Percentiles rank a stretch among this genome's conserved stretches.
These are phyloP conservation scores for Beta lomatogona DNA, from an alignment of 179 eudicot species.

Conservation along the genomic window DNA sequence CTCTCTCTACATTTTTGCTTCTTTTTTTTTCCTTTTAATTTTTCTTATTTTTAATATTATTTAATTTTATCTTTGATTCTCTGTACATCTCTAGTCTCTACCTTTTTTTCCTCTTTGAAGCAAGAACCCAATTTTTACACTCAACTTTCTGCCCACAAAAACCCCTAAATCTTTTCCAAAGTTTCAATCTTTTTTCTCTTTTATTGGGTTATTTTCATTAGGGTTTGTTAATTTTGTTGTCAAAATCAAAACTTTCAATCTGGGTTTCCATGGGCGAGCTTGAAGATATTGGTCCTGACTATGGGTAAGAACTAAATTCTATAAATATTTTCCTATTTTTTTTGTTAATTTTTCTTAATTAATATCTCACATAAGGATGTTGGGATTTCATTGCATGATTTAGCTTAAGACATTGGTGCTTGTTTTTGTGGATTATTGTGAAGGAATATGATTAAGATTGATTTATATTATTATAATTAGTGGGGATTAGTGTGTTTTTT, in stretches of 20 bases:
- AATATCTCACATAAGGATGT: no score
- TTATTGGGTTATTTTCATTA: neutral
- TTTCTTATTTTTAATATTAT: neutral
- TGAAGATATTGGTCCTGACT: slow-evolving; percentile 62
- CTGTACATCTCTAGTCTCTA: neutral
- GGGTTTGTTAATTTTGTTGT: slow-evolving; percentile 3
- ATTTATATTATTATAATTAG: neutral
- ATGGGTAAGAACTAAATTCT: slow-evolving; percentile 40
- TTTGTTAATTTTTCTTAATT: neutral
- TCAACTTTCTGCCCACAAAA: neutral
- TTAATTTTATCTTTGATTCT: slow-evolving; percentile 2
- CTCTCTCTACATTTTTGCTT: neutral
- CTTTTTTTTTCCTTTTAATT: neutral
- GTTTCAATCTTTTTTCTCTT: neutral
- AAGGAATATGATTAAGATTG: neutral
- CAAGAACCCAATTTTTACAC: slow-evolving; percentile 23
- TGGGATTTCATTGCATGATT: neutral
- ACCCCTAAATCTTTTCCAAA: slow-evolving; percentile 4
- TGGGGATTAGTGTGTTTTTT: no score
- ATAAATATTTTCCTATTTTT: neutral
- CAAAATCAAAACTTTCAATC: slow-evolving; percentile 20
- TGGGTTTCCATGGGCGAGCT: slow-evolving; percentile 45
- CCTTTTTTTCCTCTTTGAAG: slow-evolving; percentile 7
- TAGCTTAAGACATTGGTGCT: neutral
- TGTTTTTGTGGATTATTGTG: neutral